Percentiles rank a stretch among this genome's conserved stretches.
phyloP scores from a whole-genome alignment of 306 rosid species.

The Vigna mungo region DNA sequence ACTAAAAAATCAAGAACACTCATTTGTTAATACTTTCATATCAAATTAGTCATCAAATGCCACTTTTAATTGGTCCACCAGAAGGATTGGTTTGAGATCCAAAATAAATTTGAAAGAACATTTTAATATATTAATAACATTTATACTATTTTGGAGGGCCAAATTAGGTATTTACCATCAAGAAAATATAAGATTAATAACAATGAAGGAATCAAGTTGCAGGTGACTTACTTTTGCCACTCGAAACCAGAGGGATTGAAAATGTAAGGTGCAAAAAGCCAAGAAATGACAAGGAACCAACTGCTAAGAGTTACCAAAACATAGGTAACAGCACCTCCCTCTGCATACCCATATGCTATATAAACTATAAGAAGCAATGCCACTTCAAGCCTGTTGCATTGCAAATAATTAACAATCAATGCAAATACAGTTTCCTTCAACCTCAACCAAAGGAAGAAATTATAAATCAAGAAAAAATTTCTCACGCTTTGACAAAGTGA shows the following conservation, averaged over 20 bases:
- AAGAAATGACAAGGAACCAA: constrained; percentile 98
- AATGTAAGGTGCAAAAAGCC: constrained; percentile 98
- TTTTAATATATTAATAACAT: neutral
- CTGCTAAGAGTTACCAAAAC: constrained; percentile 88
- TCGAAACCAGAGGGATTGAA: constrained; percentile 98
- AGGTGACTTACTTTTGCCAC: constrained; percentile 93
- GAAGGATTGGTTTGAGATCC: neutral
- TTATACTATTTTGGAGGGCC: neutral
- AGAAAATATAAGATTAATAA: neutral
- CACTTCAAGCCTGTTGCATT: constrained; percentile 81
- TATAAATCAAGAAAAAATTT: constrained; percentile 30
- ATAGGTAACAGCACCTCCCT: constrained; percentile 87
- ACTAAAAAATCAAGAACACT: neutral
- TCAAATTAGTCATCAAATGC: neutral
- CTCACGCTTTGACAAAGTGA: constrained; percentile 98
- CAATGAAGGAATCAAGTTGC: constrained; percentile 9
- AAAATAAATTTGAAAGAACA: neutral
- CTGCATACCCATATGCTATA: constrained; percentile 79
- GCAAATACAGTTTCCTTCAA: constrained; percentile 27
- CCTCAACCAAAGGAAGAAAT: constrained; percentile 14
- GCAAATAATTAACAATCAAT: constrained; percentile 37
- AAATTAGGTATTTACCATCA: neutral
- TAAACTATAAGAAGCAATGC: constrained; percentile 84
- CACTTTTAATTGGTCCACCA: neutral
- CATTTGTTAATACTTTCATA: neutral